phyloP scores from a whole-genome alignment of 2,329 filamentous ascomycete genomes.

The Hypomyces rosellus region DNA sequence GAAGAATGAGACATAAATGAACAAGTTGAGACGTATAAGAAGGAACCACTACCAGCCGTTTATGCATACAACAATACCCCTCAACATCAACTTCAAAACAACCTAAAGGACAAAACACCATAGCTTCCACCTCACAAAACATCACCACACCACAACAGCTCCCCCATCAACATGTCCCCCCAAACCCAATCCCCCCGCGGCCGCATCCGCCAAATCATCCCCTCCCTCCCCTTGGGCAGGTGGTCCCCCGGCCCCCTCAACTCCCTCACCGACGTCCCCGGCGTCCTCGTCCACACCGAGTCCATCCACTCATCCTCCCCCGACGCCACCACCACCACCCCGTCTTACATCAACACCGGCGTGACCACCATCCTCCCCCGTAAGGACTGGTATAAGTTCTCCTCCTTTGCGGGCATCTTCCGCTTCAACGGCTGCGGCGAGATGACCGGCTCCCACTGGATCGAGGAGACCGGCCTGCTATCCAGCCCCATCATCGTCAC shows the following conservation, averaged over 20 bases:
- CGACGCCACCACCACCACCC: constrained; percentile 44
- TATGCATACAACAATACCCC: no score
- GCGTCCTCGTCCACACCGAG: constrained; percentile 40
- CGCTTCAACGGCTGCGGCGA: constrained; percentile 60
- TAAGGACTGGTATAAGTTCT: constrained; percentile 36
- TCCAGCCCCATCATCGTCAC: constrained; percentile 56
- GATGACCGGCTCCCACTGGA: constrained; percentile 55
- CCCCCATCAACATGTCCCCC: not conserved
- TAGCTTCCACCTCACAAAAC: not conserved
- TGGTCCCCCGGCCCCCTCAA: constrained; percentile 41
- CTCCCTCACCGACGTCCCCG: constrained; percentile 45
- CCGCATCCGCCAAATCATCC: constrained; percentile 39
- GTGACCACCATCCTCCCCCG: constrained; percentile 45
- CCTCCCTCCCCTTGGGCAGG: constrained; percentile 36
- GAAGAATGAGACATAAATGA: no score
- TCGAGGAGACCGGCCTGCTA: constrained; percentile 54
- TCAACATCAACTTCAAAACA: no score
- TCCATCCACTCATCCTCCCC: constrained; percentile 30
- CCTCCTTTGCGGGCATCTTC: constrained; percentile 46
- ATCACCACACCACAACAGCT: not conserved
- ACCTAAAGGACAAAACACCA: no score
- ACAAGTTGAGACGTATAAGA: no score
- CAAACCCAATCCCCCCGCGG: constrained; percentile 11
- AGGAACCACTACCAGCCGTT: no score
- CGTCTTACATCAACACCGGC: constrained; percentile 41